Conservation (phyloP, 2,329 filamentous ascomycete genomes). For the Aspergillus vadensis region DNA sequence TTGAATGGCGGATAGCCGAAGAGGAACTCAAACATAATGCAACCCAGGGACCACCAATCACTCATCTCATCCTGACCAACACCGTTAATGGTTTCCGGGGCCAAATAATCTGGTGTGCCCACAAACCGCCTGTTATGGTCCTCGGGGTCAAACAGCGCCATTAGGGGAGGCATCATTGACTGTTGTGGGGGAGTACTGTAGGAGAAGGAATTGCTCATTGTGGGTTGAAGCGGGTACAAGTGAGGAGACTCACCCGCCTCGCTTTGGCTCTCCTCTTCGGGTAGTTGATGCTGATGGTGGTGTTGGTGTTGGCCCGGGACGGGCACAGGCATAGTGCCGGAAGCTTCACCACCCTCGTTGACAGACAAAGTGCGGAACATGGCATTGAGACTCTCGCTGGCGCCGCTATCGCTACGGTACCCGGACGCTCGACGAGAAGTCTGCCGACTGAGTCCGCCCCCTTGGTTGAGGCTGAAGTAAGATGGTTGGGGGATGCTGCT, state of each 20-base stretch:
- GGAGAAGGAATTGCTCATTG: conserved; percentile 52
- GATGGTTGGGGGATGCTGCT: conserved; percentile 78
- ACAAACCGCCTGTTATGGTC: conserved; percentile 93
- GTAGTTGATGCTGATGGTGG: conserved; percentile 42
- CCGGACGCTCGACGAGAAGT: conserved; percentile 70
- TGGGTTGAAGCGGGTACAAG: conserved; percentile 65
- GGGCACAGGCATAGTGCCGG: conserved; percentile 37
- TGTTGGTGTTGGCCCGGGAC: conserved; percentile 35
- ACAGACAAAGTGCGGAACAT: conserved; percentile 82
- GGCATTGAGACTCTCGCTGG: conserved; percentile 78
- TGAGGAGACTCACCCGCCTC: conserved; percentile 77
- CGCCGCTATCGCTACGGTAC: conserved; percentile 86
- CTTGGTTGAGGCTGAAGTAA: conserved; percentile 74
- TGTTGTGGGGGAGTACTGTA: conserved; percentile 55
- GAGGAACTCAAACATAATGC: conserved; percentile 94
- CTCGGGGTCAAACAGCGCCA: conserved; percentile 92
- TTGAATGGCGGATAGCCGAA: conserved; percentile 95
- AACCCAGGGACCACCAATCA: conserved; percentile 99
- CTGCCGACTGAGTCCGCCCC: conserved; percentile 60
- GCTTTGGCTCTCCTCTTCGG: conserved; percentile 74
- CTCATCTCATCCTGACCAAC: conserved; percentile 96
- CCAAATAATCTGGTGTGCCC: conserved; percentile 94
- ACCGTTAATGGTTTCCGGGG: conserved; percentile 94
- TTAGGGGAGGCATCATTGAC: conserved; percentile 84
- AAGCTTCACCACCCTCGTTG: conserved; percentile 59